Evolutionary conservation across 768 basidiomycete genomes (phyloP).

Genomic region (Suillus tomentosus): DNA sequence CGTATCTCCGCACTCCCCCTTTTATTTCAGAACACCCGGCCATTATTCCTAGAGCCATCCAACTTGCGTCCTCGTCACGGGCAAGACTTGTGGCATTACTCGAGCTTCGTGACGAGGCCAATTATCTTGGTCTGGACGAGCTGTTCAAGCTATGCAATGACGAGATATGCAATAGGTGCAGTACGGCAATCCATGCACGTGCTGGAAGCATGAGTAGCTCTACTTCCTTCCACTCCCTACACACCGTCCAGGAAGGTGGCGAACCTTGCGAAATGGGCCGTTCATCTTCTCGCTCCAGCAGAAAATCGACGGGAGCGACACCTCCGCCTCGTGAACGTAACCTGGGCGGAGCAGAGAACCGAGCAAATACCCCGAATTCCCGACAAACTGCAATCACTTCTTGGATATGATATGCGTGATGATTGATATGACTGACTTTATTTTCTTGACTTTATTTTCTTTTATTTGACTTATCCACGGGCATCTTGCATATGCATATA

Average conservation of each 20-base stretch:
- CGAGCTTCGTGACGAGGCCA: constrained; percentile 79
- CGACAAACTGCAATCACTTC: not conserved
- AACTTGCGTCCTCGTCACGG: constrained; percentile 45
- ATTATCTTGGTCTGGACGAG: constrained; percentile 67
- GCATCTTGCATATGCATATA: constrained; percentile 7
- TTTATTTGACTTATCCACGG: not conserved
- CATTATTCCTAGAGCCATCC: constrained; percentile 60
- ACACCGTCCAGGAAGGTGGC: constrained; percentile 57
- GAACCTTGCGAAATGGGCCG: constrained; percentile 32
- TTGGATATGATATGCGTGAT: constrained; percentile 4
- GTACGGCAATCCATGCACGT: constrained; percentile 39
- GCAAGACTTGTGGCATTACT: constrained; percentile 65
- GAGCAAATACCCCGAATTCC: not conserved
- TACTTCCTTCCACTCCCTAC: constrained; percentile 60
- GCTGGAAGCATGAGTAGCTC: constrained; percentile 44
- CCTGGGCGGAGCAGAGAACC: constrained; percentile 17
- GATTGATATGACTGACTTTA: constrained; percentile 1
- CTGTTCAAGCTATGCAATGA: constrained; percentile 67
- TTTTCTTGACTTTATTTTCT: not conserved
- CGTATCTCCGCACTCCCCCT: constrained; percentile 66
- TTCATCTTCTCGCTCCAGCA: constrained; percentile 11
- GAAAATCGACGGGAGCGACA: not conserved
- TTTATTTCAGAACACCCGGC: constrained; percentile 48
- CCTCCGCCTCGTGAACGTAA: constrained; percentile 18
- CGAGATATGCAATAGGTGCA: constrained; percentile 60